Evolutionary conservation across 2,329 filamentous ascomycete species (phyloP).

Genomic region (Hypoxylon rubiginosum): DNA sequence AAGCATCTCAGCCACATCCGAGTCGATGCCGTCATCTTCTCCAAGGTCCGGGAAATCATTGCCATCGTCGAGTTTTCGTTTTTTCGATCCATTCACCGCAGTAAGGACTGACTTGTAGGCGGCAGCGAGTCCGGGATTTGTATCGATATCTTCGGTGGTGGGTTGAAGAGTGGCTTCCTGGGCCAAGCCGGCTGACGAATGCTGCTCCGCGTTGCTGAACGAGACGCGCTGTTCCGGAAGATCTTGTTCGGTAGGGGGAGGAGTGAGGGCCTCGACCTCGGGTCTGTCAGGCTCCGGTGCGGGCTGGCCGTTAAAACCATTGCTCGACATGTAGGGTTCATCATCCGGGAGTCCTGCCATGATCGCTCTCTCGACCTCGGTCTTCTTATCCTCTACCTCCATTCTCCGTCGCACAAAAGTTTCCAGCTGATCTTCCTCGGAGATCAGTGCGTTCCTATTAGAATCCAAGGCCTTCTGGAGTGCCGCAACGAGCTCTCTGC

Average conservation of each 20-base stretch:
- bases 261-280: slow-evolving; percentile 87
- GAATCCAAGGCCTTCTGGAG: slow-evolving; percentile 85
- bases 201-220: slow-evolving; percentile 35
- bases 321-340: slow-evolving; percentile 64
- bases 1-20: slow-evolving; percentile 69
- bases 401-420: slow-evolving; percentile 76
- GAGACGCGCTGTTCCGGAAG: slow-evolving; percentile 38
- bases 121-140: slow-evolving; percentile 57
- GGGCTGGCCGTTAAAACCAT: slow-evolving; percentile 61
- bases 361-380: slow-evolving; percentile 90
- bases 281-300: slow-evolving; percentile 77
- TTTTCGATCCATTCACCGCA: slow-evolving; percentile 67
- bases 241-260: slow-evolving; percentile 68
- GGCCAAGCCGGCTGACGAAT: slow-evolving; percentile 42
- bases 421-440: slow-evolving; percentile 76
- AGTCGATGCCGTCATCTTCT: slow-evolving; percentile 67
- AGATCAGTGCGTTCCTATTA: slow-evolving; percentile 76
- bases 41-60: slow-evolving; percentile 68
- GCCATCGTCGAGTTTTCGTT: slow-evolving; percentile 66
- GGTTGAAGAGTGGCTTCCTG: slow-evolving; percentile 44
- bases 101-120: slow-evolving; percentile 65
- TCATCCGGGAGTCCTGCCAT: slow-evolving; percentile 81
- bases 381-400: slow-evolving; percentile 84
- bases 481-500: slow-evolving; percentile 80
- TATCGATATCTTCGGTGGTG: slow-evolving; percentile 55